Base-by-base conservation (phyloP, 78 protist species). In the Diacronema lutheri region DNA sequence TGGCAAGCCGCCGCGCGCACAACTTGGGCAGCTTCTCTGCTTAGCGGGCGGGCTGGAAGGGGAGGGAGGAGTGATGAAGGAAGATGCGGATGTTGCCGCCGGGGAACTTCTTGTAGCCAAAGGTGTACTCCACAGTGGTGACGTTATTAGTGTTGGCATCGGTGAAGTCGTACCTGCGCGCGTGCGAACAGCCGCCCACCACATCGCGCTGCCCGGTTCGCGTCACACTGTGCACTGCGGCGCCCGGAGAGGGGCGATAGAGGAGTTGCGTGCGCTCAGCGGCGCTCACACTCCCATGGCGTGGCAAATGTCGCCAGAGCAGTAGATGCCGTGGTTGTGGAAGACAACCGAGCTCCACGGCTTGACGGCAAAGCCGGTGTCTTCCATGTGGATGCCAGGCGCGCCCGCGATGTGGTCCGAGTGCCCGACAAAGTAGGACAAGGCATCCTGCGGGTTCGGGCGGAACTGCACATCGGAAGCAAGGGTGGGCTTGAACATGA, bases 391-490 rank as follows among this genome's bases (percentile, higher is more conserved):
- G 78, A 44, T 25, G 78, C 78, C 78, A 31, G 10, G 10, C 44
- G 9, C 78, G 40, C 9, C 78, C 60, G 44, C 55, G 78, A 16
- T 33, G 25, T 41, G 7, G 55, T n/a, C n/a, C n/a, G n/a, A n/a
- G n/a, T n/a, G n/a, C n/a, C 78, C 78, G 46, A 72, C 78, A 23
- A 72, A 72, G 78, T 72, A 72, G 37, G 78, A 72, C 78, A 72
- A 23, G 26, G 78, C 78, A 19, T 12, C 13, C 10, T 10, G 14
- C 25, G 26, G 37, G 46, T 5, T 60, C 66, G 66, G 66, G 66
- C 66, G 66, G 66, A 60, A 60, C n/a, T 11, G 66, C 23, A 60
- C n/a, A n/a, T n/a, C n/a, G n/a, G n/a, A n/a, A n/a, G n/a, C n/a
- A n/a, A n/a, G n/a, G n/a, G n/a, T n/a, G n/a, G n/a, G n/a, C n/a